Base-by-base conservation (phyloP, 345 rosid species). In the Camelina hispida region DNA sequence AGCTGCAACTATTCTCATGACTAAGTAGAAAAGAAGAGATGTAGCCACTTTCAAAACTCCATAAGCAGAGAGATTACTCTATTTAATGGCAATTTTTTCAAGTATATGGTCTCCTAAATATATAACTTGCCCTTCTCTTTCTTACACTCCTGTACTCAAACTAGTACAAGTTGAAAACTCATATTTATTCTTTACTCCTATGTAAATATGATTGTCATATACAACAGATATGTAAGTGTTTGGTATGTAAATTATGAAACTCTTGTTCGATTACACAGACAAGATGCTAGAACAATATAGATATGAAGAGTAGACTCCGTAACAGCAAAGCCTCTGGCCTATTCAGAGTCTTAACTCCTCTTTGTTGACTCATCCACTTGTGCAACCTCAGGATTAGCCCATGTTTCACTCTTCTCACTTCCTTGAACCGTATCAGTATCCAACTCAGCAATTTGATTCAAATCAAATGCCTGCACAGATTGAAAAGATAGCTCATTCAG, bases 371-470 rank as follows among this genome's bases (percentile, higher is more conserved):
- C 30, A 28, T 28, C 30, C 30, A 28, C 5, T 28, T 28, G 30
- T 28, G 30, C 30, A 28, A 28, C 30, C 30, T 28, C 30, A 28
- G 4, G 30, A 28, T 28, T 28, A 28, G 30, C 30, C 30, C 30
- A 28, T 28, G 30, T 28, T 28, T 28, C 30, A 28, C 30, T 28
- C 30, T 28, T 28, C 30, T 28, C 30, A 28, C 30, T 28, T 28
- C 30, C 30, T 28, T 28, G 30, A 28, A 28, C 30, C 30, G 30
- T 28, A 28, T 28, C 30, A 28, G 90, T 83, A 67, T 89, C 94
- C 67, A 88, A 60, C 85, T 88, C 91, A 3, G 91, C 84, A 9
- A 89, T 87, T 32, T 89, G 91, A 78, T 87, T 89, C 94, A 68
- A 28, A 28, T 28, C 30, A 28, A 89, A 89, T 14, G 94, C 94